A percentile compares a stretch with the other conserved stretches of the same genome.
These are phyloP conservation scores for Sclerospora graminicola DNA, from an alignment of 352 stramenopile species.

Conservation along the genomic window DNA sequence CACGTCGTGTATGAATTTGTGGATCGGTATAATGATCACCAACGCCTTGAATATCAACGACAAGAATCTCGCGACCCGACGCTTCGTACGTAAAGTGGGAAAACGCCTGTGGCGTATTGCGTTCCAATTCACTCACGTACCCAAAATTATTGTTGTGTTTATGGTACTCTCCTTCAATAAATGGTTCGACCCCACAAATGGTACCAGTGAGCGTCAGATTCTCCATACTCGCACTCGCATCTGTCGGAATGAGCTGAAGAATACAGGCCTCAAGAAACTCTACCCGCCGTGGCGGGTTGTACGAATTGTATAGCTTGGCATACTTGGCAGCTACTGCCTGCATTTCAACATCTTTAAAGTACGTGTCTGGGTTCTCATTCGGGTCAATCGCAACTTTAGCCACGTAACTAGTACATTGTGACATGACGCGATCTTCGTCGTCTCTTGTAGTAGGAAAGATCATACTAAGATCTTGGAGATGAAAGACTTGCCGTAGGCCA, in stretches of 20 bases:
- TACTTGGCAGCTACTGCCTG: constrained; percentile 75
- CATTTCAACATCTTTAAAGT: constrained; percentile 83
- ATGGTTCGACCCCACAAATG: constrained; percentile 70
- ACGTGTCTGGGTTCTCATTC: constrained; percentile 72
- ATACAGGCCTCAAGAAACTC: constrained; percentile 74
- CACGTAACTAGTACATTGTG: constrained; percentile 47
- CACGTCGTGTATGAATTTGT: constrained; percentile 81
- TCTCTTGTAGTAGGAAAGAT: constrained; percentile 3
- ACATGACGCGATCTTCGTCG: too few relatives aligned
- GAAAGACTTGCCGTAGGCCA: constrained; percentile 55
- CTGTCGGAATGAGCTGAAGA: constrained; percentile 54
- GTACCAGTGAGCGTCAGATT: constrained; percentile 49
- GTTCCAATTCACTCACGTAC: constrained; percentile 66
- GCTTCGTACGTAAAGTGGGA: constrained; percentile 90
- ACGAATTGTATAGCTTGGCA: constrained; percentile 70
- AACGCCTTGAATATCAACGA: constrained; percentile 94
- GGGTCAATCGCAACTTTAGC: constrained; percentile 74
- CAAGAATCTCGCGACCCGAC: constrained; percentile 83
- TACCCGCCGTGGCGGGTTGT: constrained; percentile 63
- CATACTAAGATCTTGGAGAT: constrained; percentile 58
- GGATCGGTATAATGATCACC: constrained; percentile 93
- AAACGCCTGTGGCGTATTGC: constrained; percentile 84
- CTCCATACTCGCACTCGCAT: constrained; percentile 15
- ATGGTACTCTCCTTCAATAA: constrained; percentile 72
- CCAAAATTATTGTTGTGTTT: constrained; percentile 84